phyloP scores from a whole-genome alignment of 148 eudicot genomes.

The Rhododendron williamsianum region DNA sequence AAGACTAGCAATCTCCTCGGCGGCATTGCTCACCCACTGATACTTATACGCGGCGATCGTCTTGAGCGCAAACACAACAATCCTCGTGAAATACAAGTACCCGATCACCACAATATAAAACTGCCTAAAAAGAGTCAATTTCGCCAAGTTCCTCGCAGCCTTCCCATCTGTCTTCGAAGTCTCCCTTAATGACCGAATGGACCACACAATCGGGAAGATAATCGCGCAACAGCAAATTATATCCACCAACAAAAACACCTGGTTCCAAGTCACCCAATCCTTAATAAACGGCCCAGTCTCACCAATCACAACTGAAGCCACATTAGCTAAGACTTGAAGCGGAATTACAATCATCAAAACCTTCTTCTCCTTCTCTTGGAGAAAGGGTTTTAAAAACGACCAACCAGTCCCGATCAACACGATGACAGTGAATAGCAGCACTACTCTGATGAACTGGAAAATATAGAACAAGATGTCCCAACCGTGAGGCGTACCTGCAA shows the following conservation, averaged over 20 bases:
- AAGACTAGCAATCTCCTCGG: constrained; percentile 90
- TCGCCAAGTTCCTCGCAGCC: constrained; percentile 87
- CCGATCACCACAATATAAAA: constrained; percentile 94
- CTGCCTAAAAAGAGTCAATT: constrained; percentile 83
- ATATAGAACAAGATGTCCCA: constrained; percentile 91
- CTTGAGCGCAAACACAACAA: constrained; percentile 80
- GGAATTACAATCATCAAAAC: constrained; percentile 96
- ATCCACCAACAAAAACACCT: constrained; percentile 89
- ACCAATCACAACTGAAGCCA: constrained; percentile 89
- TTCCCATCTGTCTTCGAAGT: constrained; percentile 97
- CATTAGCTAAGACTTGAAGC: constrained; percentile 79
- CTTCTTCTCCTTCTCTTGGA: constrained; percentile 97
- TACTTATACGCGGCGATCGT: constrained; percentile 88
- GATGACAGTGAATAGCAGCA: constrained; percentile 82
- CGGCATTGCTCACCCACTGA: constrained; percentile 89
- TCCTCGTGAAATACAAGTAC: constrained; percentile 91
- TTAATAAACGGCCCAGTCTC: constrained; percentile 94
- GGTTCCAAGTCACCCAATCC: constrained; percentile 99
- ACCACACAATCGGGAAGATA: constrained; percentile 91
- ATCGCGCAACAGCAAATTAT: constrained; percentile 85
- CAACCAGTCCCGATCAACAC: constrained; percentile 91
- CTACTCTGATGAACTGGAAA: constrained; percentile 79
- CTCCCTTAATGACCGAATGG: constrained; percentile 84
- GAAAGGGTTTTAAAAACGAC: constrained; percentile 90
- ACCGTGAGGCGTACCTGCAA: constrained; percentile 80